phyloP scores from a whole-genome alignment of 2,329 filamentous ascomycete genomes.

The Cladophialophora bantiana region DNA sequence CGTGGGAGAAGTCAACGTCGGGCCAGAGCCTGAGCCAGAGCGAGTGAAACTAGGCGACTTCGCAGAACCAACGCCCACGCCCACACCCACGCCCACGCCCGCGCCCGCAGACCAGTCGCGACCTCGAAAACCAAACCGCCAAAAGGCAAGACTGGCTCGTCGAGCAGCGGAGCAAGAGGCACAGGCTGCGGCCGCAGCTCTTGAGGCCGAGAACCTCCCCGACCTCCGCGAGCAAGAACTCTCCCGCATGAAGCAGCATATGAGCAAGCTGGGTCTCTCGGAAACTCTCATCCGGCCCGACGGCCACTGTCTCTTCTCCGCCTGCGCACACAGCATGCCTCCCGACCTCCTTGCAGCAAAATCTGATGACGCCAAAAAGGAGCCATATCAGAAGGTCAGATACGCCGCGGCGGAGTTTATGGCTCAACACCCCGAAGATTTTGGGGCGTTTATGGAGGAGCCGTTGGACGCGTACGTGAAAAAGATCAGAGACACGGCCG shows the following conservation, averaged over 20 bases:
- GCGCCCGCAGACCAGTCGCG: slow-evolving; percentile 31
- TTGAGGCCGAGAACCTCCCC: slow-evolving; percentile 77
- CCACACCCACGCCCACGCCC: neutral
- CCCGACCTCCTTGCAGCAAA: slow-evolving; percentile 33
- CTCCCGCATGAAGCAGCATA: slow-evolving; percentile 71
- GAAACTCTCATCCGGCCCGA: slow-evolving; percentile 86
- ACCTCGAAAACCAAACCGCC: slow-evolving; percentile 81
- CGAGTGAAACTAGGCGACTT: slow-evolving; percentile 13
- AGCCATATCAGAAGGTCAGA: slow-evolving; percentile 71
- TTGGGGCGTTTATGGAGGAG: slow-evolving; percentile 86
- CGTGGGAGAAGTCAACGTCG: slow-evolving; percentile 34
- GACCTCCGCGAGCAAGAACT: slow-evolving; percentile 75
- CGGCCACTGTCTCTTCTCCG: slow-evolving; percentile 93
- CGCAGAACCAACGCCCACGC: neutral
- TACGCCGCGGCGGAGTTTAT: slow-evolving; percentile 80
- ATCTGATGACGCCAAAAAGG: slow-evolving; percentile 42
- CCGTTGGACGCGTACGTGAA: slow-evolving; percentile 73
- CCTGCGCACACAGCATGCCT: slow-evolving; percentile 81
- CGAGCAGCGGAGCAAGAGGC: slow-evolving; percentile 85
- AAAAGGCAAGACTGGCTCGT: slow-evolving; percentile 88
- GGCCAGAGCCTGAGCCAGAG: slow-evolving; percentile 34
- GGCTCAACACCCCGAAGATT: slow-evolving; percentile 74
- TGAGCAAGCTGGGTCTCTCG: slow-evolving; percentile 68
- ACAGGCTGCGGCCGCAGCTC: slow-evolving; percentile 69
- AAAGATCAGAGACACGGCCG: slow-evolving; percentile 84